Evolutionary conservation across 2,329 filamentous ascomycete genomes (phyloP).

Genomic region (Rhytidhysteron rufulum): DNA sequence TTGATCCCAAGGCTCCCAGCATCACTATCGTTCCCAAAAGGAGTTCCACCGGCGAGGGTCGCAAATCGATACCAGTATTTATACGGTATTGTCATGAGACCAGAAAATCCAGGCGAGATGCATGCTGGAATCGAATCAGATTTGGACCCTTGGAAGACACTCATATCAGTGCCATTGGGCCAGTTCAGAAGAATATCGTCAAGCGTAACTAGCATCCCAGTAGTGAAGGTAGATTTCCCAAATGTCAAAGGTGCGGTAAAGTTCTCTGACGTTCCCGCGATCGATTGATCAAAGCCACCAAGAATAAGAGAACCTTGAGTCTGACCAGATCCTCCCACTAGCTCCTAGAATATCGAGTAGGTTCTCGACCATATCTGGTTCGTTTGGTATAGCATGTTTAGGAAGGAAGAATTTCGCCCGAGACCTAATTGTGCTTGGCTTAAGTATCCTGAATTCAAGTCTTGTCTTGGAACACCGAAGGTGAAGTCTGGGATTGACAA

Average conservation of each 20-base stretch:
- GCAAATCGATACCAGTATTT: conserved; percentile 4
- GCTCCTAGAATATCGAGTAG: conserved; percentile 25
- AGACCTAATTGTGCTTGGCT: conserved; percentile 12
- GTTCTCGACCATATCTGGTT: conserved; percentile 19
- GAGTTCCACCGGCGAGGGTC: neutral
- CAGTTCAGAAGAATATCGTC: conserved; percentile 25
- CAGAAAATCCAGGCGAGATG: conserved; percentile 1
- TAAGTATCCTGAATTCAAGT: neutral
- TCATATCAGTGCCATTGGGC: conserved; percentile 23
- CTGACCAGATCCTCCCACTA: conserved; percentile 7
- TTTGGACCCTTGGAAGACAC: conserved; percentile 8
- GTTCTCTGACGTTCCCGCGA: conserved; percentile 7
- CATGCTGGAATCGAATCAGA: conserved; percentile 2
- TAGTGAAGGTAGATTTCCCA: conserved; percentile 11
- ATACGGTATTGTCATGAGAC: conserved; percentile 4
- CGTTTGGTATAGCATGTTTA: conserved; percentile 13
- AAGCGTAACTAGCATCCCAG: conserved; percentile 18
- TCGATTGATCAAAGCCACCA: conserved; percentile 24
- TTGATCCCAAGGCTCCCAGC: conserved; percentile 5
- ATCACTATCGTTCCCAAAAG: conserved; percentile 1
- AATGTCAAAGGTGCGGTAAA: conserved; percentile 13
- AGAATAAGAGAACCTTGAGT: conserved; percentile 17
- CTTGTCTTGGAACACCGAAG: neutral
- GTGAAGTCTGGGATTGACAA: neutral
- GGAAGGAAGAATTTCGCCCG: conserved; percentile 23